A percentile compares a stretch with the other conserved stretches of the same genome.
phyloP scores from a whole-genome alignment of 83 land plant genomes.

The Diphasiastrum complanatum region DNA sequence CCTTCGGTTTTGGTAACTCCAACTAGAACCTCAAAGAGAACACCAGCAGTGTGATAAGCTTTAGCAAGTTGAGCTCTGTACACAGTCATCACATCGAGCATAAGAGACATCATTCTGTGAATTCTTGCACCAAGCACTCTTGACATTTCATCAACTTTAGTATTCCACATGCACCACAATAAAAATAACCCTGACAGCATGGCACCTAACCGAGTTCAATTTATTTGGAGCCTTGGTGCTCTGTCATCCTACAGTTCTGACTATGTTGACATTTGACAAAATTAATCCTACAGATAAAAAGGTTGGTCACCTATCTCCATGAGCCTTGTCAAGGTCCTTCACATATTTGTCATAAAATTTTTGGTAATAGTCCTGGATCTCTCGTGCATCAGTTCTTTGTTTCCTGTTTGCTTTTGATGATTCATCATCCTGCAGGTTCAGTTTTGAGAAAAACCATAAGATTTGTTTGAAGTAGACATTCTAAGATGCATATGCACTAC shows the following conservation, averaged over 20 bases:
- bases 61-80: slow-evolving; percentile 42
- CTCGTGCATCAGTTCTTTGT: slow-evolving; percentile 47
- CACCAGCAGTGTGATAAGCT: slow-evolving; percentile 48
- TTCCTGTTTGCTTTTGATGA: slow-evolving; percentile 24
- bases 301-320: slow-evolving; percentile 3
- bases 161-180: background rate
- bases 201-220: background rate
- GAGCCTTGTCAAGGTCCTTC: slow-evolving; percentile 17
- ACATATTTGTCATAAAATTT: slow-evolving; percentile 32
- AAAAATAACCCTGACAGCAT: background rate
- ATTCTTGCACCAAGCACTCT: too few species aligned
- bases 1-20: slow-evolving; percentile 36
- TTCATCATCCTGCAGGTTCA: slow-evolving; percentile 62
- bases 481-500: too few species aligned
- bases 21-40: slow-evolving; percentile 54
- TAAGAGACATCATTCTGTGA: background rate
- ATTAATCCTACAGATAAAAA: background rate
- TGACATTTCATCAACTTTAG: background rate
- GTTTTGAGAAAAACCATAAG: too few species aligned
- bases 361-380: slow-evolving; percentile 42
- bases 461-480: too few species aligned
- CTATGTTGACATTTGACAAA: background rate
- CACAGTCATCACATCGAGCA: background rate
- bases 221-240: background rate
- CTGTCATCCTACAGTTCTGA: slow-evolving; percentile 28